Conservation (phyloP, 106 monocot genomes). For the Dioscorea alata region DNA sequence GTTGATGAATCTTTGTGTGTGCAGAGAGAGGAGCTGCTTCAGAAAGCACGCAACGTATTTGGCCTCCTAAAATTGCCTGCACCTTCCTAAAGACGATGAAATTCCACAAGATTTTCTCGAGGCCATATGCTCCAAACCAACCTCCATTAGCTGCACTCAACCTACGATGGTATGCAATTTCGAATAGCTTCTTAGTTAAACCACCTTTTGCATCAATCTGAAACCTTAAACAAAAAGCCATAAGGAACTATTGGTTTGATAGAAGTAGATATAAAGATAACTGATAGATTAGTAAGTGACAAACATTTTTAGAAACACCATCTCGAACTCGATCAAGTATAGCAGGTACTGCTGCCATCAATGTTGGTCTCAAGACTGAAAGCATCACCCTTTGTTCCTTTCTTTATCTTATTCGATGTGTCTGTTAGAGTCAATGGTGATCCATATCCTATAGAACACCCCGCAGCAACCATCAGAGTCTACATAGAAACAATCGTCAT, state of each 20-base stretch:
- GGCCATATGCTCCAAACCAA: slow-evolving; percentile 96
- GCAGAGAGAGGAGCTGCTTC: slow-evolving; percentile 94
- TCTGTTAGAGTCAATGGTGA: slow-evolving; percentile 95
- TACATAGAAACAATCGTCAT: slow-evolving; percentile 15
- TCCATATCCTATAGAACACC: slow-evolving; percentile 85
- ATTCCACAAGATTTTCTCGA: slow-evolving; percentile 91
- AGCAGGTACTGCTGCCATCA: slow-evolving; percentile 95
- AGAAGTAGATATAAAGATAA: neutral
- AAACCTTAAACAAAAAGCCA: slow-evolving; percentile 11
- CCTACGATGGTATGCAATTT: slow-evolving; percentile 78
- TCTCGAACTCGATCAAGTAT: slow-evolving; percentile 94
- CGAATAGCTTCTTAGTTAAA: slow-evolving; percentile 74
- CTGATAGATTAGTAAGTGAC: neutral
- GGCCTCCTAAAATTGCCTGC: slow-evolving; percentile 80
- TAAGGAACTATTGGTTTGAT: neutral
- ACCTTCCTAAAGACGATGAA: slow-evolving; percentile 85
- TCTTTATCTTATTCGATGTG: slow-evolving; percentile 98
- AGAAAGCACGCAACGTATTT: slow-evolving; percentile 79
- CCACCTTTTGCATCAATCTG: slow-evolving; percentile 97
- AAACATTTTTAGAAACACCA: slow-evolving; percentile 93
- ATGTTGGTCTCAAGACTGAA: slow-evolving; percentile 73
- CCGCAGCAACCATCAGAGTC: slow-evolving; percentile 80
- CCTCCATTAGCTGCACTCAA: slow-evolving; percentile 90
- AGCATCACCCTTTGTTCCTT: slow-evolving; percentile 94
- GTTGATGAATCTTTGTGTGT: slow-evolving; percentile 98